Percentiles rank a stretch among this genome's conserved stretches.
Conservation (phyloP, 176 grass and related monocot genomes). For the Oropetium thomaeum region DNA sequence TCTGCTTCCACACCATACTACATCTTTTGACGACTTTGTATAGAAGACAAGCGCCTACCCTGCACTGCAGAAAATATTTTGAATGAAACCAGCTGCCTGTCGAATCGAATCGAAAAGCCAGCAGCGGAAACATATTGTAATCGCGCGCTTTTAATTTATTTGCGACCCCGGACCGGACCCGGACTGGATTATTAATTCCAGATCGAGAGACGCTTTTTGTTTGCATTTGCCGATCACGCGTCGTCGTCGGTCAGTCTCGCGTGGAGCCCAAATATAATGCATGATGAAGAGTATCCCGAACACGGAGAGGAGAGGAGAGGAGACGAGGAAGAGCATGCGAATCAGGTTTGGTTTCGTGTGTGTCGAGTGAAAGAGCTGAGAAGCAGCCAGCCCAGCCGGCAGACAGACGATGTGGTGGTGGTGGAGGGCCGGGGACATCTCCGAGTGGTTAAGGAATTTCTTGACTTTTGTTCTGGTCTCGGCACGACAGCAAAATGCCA, state of each 20-base stretch:
- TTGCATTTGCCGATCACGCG: neutral
- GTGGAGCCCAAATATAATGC: slow-evolving; percentile 21
- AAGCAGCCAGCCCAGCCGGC: neutral
- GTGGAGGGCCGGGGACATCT: neutral
- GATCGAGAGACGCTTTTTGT: neutral
- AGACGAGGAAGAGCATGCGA: neutral
- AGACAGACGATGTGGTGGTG: too few relatives aligned
- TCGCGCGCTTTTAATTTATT: neutral
- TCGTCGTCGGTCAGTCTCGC: neutral
- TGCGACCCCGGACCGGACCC: too few relatives aligned
- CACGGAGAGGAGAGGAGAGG: too few relatives aligned
- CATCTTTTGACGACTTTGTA: neutral
- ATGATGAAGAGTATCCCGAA: too few relatives aligned
- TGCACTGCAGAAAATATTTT: neutral
- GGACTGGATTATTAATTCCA: neutral
- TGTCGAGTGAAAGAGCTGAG: neutral
- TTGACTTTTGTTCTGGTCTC: neutral
- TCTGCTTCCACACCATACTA: neutral
- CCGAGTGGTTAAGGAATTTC: neutral
- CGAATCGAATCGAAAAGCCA: neutral
- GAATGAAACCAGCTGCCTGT: neutral
- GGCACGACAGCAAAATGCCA: slow-evolving; percentile 36
- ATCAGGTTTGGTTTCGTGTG: neutral
- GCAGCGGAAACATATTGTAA: neutral
- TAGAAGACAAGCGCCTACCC: neutral